Evolutionary conservation across 2,329 filamentous ascomycete genomes (phyloP).

Genomic region (Tolypocladium album): DNA sequence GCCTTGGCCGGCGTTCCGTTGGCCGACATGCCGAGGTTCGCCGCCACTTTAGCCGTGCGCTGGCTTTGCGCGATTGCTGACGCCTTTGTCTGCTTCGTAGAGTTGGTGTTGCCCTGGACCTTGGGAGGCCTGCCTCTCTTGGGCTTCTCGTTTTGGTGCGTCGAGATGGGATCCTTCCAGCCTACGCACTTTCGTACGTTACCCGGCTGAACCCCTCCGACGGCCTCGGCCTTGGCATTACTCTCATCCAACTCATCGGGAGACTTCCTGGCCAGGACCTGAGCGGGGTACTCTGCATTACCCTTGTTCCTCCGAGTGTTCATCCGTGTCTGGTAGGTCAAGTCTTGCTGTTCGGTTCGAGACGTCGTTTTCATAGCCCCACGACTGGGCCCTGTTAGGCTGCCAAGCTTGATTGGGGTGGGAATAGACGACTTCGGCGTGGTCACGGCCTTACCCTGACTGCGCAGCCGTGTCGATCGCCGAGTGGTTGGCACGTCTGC

Average conservation of each 20-base stretch:
- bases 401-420: conserved; percentile 21
- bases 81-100: conserved; percentile 16
- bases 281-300: conserved; percentile 21
- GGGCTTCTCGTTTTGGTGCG: conserved; percentile 13
- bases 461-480: conserved; percentile 22
- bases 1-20: conserved; percentile 24
- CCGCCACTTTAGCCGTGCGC: conserved; percentile 16
- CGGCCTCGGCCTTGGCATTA: conserved; percentile 4
- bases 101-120: conserved; percentile 13
- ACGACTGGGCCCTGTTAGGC: conserved; percentile 9
- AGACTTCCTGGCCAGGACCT: conserved; percentile 19
- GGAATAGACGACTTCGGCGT: conserved; percentile 21
- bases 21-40: conserved; percentile 19
- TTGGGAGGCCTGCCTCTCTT: conserved; percentile 13
- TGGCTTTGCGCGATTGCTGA: conserved; percentile 11
- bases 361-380: conserved; percentile 8
- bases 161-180: conserved; percentile 22
- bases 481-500: conserved; percentile 10
- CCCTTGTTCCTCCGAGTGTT: conserved; percentile 26
- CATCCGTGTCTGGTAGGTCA: conserved; percentile 19
- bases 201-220: neutral
- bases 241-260: conserved; percentile 4
- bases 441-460: conserved; percentile 5
- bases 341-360: conserved; percentile 20
- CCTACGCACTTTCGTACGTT: conserved; percentile 18